Base-by-base conservation (phyloP, 2,329 filamentous ascomycete genomes). In the Aspergillus transmontanensis region DNA sequence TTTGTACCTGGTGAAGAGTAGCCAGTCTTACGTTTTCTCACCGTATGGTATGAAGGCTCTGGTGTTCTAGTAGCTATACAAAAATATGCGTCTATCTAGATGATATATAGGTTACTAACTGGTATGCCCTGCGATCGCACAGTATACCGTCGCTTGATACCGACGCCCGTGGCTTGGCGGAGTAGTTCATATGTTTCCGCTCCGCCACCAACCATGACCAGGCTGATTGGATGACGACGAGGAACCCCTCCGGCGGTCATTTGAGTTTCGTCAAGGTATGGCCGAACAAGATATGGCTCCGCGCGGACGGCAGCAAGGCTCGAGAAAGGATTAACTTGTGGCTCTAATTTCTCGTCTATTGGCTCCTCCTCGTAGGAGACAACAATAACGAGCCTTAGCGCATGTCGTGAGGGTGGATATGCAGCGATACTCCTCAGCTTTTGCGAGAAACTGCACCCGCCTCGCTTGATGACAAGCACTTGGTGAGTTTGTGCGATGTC, bases 381-480 rank as follows among this genome's bases (percentile, higher is more conserved):
- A 0, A 97, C 80, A 50, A 98, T 81, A 32, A 98, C 92, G 4
- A 98, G 85, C 75, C 96, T 91, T 21, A 98, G 81, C 0, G 88
- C 84, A 3, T 78, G 75, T 0, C 82, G 75, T 0, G 83, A 82
- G 0, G 91, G 89, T 1, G 88, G 83, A 74, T 89, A 94, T 11
- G 87, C 86, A 0, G 94, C 93, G n/a, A 98, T 93, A 68, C 92
- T 94, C 58, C 85, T 84, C 0, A 98, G 80, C 76, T 99, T 99
- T 32, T 90, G 81, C 41, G 87, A 89, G 77, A 98, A 98, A 28
- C 86, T 90, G 80, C 95, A 99, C 1, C 87, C 88, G 45, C 95
- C 94, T 6, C 95, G 88, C 32, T 87, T 88, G 70, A 98, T 84
- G 57, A 97, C 86, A 63, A 99, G 88, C 64, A 98, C 83, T 58